A percentile compares a stretch with the other conserved stretches of the same genome.
Evolutionary conservation across 116 monocot genomes (phyloP).

Genomic region (Cymodocea nodosa): DNA sequence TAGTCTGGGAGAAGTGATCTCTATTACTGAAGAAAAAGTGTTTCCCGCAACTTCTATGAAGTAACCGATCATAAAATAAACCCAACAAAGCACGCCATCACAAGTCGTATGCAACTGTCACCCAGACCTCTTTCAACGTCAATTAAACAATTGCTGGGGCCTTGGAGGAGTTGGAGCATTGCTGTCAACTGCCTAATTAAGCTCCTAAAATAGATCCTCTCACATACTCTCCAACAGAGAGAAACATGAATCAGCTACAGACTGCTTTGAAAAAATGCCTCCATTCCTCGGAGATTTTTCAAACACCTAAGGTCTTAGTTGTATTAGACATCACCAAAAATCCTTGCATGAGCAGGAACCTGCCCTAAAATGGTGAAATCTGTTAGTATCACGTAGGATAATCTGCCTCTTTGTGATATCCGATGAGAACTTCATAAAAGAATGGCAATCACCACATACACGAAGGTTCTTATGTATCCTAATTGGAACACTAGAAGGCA

Average conservation of each 20-base stretch:
- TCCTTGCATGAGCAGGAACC: slow-evolving; percentile 47
- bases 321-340: slow-evolving; percentile 29
- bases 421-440: slow-evolving; percentile 29
- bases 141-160: no score
- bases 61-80: no score
- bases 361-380: slow-evolving; percentile 50
- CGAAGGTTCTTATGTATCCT: slow-evolving; percentile 53
- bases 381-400: slow-evolving; percentile 40
- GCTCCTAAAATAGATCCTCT: not conserved
- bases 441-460: slow-evolving; percentile 49
- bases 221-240: not conserved
- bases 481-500: slow-evolving; percentile 27
- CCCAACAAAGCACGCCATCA: no score
- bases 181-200: not conserved
- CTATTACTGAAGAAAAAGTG: no score
- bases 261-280: not conserved
- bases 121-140: no score
- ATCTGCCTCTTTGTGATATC: slow-evolving; percentile 28
- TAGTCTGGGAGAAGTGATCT: no score
- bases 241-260: not conserved
- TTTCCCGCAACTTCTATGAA: no score
- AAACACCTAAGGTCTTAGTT: not conserved
- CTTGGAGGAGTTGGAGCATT: no score
- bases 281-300: not conserved
- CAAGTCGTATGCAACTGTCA: no score